A percentile compares a stretch with the other conserved stretches of the same genome.
Evolutionary conservation across 805 yeast genomes (phyloP).

Genomic region (Tetrapisispora taiwanensis): DNA sequence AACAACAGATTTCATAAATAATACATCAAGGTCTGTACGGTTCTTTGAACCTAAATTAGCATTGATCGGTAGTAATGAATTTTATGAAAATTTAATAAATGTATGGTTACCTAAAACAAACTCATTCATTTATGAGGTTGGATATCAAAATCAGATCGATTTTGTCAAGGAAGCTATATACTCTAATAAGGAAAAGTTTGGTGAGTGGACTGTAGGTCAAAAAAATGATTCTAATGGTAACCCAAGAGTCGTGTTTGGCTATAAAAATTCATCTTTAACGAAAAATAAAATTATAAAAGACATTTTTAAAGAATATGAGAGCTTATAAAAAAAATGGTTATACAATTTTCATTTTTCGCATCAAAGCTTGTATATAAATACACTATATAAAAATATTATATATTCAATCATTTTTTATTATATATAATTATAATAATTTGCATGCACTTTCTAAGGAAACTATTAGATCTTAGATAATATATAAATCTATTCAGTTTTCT

Average conservation of each 20-base stretch:
- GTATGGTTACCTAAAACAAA: conserved; percentile 33
- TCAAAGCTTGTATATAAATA: no score
- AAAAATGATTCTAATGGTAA: conserved; percentile 42
- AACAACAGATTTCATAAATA: conserved; percentile 19
- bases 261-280: conserved; percentile 26
- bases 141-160: conserved; percentile 47
- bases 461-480: no score
- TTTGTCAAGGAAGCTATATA: conserved; percentile 26
- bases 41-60: conserved; percentile 70
- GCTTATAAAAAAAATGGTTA: not conserved
- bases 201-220: conserved; percentile 42
- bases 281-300: not conserved
- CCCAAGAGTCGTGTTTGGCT: conserved; percentile 56
- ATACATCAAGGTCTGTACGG: conserved; percentile 56
- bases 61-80: conserved; percentile 66
- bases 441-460: no score
- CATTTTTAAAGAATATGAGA: not conserved
- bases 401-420: no score
- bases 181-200: conserved; percentile 5
- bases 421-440: no score
- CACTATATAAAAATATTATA: no score
- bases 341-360: not conserved
- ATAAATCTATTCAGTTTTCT: not conserved
- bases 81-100: conserved; percentile 47
- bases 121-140: conserved; percentile 72